These are phyloP conservation scores for Polyporus arcularius DNA, from an alignment of 768 basidiomycete genomes.

Conservation along the genomic window DNA sequence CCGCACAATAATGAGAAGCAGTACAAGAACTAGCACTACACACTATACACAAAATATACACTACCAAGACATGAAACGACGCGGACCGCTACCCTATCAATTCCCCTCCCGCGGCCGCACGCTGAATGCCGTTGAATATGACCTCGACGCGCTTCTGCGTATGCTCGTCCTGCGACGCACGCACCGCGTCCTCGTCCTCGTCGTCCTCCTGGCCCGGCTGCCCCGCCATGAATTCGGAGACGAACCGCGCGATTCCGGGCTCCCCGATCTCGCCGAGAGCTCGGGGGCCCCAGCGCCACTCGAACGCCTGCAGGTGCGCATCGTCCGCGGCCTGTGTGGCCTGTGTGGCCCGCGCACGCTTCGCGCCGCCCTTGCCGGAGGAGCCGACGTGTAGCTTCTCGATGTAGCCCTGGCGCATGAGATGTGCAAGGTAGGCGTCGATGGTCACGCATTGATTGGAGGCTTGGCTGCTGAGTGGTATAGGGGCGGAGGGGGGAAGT, in stretches of 20 bases:
- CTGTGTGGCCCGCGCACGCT: conserved; percentile 55
- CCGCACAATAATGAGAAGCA: too few species aligned
- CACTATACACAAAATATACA: too few species aligned
- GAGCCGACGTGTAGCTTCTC: conserved; percentile 62
- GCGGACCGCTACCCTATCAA: not conserved
- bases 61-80: too few species aligned
- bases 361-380: conserved; percentile 41
- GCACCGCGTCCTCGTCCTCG: conserved; percentile 24
- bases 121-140: conserved; percentile 58
- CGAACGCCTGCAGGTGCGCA: conserved; percentile 46
- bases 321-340: conserved; percentile 36
- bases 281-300: conserved; percentile 88
- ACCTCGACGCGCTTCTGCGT: conserved; percentile 40
- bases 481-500: conserved; percentile 47
- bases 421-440: conserved; percentile 63
- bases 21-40: too few species aligned
- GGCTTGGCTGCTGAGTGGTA: conserved; percentile 55
- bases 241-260: conserved; percentile 67
- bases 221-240: conserved; percentile 78
- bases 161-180: conserved; percentile 22
- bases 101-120: conserved; percentile 57
- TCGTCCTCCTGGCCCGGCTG: conserved; percentile 22
- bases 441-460: conserved; percentile 55
- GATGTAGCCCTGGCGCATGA: conserved; percentile 76
- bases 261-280: conserved; percentile 86